phyloP scores from a whole-genome alignment of 164 flowering plant species.

The Kingdonia uniflora region DNA sequence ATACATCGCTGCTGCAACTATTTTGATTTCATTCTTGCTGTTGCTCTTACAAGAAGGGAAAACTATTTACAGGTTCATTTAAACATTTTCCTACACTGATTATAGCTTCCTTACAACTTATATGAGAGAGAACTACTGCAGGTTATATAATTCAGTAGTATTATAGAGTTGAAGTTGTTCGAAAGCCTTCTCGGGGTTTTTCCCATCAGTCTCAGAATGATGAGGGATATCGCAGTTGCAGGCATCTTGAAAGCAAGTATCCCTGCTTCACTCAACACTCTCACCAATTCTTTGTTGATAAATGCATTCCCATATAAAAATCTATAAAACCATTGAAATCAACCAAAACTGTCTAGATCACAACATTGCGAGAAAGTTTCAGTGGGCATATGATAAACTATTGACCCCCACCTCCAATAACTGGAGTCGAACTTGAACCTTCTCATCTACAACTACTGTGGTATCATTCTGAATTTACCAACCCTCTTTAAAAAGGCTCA shows the following conservation, averaged over 20 bases:
- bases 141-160: too few relatives aligned
- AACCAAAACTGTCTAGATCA: not conserved
- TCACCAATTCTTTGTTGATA: slow-evolving; percentile 44
- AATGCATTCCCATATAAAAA: slow-evolving; percentile 60
- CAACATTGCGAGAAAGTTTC: not conserved
- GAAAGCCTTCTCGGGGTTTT: slow-evolving; percentile 54
- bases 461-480: too few relatives aligned
- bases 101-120: too few relatives aligned
- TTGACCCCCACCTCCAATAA: not conserved
- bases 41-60: too few relatives aligned
- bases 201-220: slow-evolving; percentile 51
- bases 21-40: too few relatives aligned
- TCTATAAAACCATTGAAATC: slow-evolving; percentile 21
- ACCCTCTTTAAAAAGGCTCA: too few relatives aligned
- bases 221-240: slow-evolving; percentile 76
- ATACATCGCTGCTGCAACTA: too few relatives aligned
- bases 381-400: not conserved
- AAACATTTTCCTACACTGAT: too few relatives aligned
- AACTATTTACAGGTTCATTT: too few relatives aligned
- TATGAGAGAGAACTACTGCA: too few relatives aligned
- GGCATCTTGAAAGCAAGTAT: slow-evolving; percentile 52
- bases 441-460: too few relatives aligned
- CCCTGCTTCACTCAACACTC: slow-evolving; percentile 39
- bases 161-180: slow-evolving; percentile 13
- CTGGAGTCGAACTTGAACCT: too few relatives aligned